phyloP scores from a whole-genome alignment of 129 eudicot genomes.

The Helianthus annuus region DNA sequence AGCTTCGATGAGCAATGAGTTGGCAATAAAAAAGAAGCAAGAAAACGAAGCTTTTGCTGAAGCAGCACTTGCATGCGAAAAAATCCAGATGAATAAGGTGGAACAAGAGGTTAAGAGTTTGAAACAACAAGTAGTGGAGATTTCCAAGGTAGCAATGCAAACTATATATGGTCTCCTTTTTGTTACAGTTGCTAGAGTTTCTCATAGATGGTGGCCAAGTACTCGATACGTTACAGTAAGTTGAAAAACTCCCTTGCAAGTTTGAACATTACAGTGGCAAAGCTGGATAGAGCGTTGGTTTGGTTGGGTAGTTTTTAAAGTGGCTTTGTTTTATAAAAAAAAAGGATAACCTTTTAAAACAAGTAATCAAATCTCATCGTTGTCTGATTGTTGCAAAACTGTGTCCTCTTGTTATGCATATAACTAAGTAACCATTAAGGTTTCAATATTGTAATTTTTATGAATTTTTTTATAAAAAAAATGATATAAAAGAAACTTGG shows the following conservation, averaged over 20 bases:
- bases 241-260: background rate
- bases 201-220: conserved; percentile 58
- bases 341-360: too few relatives aligned
- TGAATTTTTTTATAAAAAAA: too few relatives aligned
- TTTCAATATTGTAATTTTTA: too few relatives aligned
- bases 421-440: too few relatives aligned
- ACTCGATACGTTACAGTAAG: conserved; percentile 47
- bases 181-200: conserved; percentile 64
- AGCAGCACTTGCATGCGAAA: conserved; percentile 42
- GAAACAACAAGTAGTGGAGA: conserved; percentile 61
- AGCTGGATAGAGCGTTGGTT: background rate
- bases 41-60: conserved; percentile 35
- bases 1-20: conserved; percentile 36
- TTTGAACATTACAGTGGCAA: background rate
- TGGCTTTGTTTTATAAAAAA: too few relatives aligned
- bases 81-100: conserved; percentile 50
- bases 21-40: conserved; percentile 43
- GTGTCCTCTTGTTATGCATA: too few relatives aligned
- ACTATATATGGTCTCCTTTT: background rate
- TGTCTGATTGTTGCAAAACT: too few relatives aligned
- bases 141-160: conserved; percentile 50
- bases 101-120: conserved; percentile 48
- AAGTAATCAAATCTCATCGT: too few relatives aligned
- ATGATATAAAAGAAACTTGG: too few relatives aligned
- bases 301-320: too few relatives aligned